Evolutionary conservation across 306 rosid species (phyloP), one percentile per base, ranked within the genome.

Genomic region (Pterocarpus macrocarpus): DNA sequence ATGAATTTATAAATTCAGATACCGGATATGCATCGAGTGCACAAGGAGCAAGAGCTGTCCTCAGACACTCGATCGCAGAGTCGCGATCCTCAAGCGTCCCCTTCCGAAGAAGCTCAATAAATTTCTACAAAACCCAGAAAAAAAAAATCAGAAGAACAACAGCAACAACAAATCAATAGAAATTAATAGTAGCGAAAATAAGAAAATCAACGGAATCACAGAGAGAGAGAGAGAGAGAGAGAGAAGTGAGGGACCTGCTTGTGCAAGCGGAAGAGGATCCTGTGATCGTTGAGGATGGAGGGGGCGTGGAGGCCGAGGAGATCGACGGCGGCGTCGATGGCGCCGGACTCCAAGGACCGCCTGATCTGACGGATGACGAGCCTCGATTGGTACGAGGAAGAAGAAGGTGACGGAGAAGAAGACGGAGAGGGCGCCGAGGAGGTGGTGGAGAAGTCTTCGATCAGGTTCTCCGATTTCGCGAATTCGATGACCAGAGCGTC

Each of bases 1-100:
- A 16, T 55, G 62, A 69, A 64, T 38, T 55, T 11, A 7, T 7
- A 63, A 9, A 41, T 77, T 71, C 53, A 78, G 8, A 56, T 91
- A 96, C 99, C 90, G 99, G 99, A 45, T 92, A 96, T 28, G 98
- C 98, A 80, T 92, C 97, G 52, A 96, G 99, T 12, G 99, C 99
- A 85, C 99, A 93, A 49, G 98, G 98, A 76, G 99, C 99, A 58
- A 96, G 97, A 58, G 95, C 87, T 3, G 92, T 87, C 80, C 98
- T 90, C 80, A 96, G 68, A 78, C 97, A 96, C 36, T 86, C 87
- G 64, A 96, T 90, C 41, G 99, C 99, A 81, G 90, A 87, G 61
- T 92, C 97, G 9, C 98, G 97, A 84, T 76, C 92, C 90, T 89
- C 97, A 0, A 39, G 4, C 2, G 93, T 88, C 41, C 97, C 99